Conservation (phyloP, 2,329 filamentous ascomycete species). For the Arthrobotrys conoides region DNA sequence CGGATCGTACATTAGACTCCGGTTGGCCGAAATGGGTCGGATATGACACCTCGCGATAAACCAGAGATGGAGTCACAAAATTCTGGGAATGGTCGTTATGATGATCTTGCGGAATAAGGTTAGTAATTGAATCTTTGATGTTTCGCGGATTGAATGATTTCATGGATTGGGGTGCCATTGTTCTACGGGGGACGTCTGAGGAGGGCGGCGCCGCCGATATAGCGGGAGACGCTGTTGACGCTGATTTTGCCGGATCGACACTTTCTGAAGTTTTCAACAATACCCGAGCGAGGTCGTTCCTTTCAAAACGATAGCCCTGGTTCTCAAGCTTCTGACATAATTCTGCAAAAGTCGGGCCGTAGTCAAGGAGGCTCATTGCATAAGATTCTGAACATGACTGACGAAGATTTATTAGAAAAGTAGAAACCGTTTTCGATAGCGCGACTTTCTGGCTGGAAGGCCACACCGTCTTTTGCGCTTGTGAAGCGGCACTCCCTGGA, state of each 20-base stretch:
- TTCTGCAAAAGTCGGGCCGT: slow-evolving; percentile 42
- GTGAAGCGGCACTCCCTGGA: slow-evolving; percentile 30
- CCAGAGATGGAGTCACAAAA: slow-evolving; percentile 48
- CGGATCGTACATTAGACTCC: slow-evolving; percentile 42
- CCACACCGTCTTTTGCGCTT: slow-evolving; percentile 49
- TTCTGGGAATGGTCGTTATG: slow-evolving; percentile 25
- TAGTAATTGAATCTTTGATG: slow-evolving; percentile 53
- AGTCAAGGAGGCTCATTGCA: slow-evolving; percentile 33
- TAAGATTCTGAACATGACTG: slow-evolving; percentile 35
- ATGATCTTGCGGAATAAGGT: slow-evolving; percentile 13
- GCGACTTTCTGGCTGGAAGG: slow-evolving; percentile 39
- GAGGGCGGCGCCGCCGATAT: slow-evolving; percentile 40
- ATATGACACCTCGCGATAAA: slow-evolving; percentile 49
- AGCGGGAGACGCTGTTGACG: slow-evolving; percentile 23
- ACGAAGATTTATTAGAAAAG: slow-evolving; percentile 20
- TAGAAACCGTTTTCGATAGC: slow-evolving; percentile 29
- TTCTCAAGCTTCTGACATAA: slow-evolving; percentile 43
- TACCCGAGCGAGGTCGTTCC: slow-evolving; percentile 39
- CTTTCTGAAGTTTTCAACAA: slow-evolving; percentile 38
- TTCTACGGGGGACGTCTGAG: background rate
- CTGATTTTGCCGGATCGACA: slow-evolving; percentile 1
- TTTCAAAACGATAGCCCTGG: slow-evolving; percentile 49
- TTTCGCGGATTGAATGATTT: slow-evolving; percentile 57
- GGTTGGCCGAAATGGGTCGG: slow-evolving; percentile 15
- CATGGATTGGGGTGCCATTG: slow-evolving; percentile 39